A percentile compares a stretch with the other conserved stretches of the same genome.
These are phyloP conservation scores for Eucalyptus sideroxylon DNA, from an alignment of 345 rosid species.

Conservation along the genomic window DNA sequence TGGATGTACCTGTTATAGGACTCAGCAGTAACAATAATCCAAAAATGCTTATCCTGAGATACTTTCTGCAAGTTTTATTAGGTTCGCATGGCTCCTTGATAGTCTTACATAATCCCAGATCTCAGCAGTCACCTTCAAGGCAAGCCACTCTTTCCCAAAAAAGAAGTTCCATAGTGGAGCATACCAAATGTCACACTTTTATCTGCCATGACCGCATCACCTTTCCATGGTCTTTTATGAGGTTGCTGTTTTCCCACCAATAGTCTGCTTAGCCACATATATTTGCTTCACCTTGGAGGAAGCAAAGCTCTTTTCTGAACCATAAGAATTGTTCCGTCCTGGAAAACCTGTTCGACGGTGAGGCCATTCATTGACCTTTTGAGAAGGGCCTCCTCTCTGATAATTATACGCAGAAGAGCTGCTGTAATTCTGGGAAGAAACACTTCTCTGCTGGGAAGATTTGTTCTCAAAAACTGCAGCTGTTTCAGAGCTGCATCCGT, in stretches of 20 bases:
- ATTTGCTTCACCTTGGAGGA: slow-evolving; percentile 75
- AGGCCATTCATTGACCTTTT: slow-evolving; percentile 40
- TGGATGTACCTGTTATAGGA: neutral
- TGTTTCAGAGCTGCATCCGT: neutral
- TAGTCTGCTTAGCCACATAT: slow-evolving; percentile 86
- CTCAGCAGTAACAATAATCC: neutral
- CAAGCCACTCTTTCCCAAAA: neutral
- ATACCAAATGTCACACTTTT: neutral
- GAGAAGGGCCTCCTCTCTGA: slow-evolving; percentile 30
- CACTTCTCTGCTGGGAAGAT: slow-evolving; percentile 39
- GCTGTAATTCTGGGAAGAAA: slow-evolving; percentile 24
- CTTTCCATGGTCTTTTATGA: neutral
- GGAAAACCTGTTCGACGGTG: slow-evolving; percentile 65
- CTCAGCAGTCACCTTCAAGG: neutral
- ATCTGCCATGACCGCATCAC: neutral
- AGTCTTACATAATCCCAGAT: neutral
- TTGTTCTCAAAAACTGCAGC: slow-evolving; percentile 14
- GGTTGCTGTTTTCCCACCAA: slow-evolving; percentile 14
- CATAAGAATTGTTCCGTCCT: slow-evolving; percentile 52
- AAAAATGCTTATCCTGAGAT: neutral
- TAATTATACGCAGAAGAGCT: slow-evolving; percentile 28
- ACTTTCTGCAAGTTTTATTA: neutral
- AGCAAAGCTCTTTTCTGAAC: slow-evolving; percentile 49
- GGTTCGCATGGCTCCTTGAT: neutral
- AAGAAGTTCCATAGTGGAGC: neutral